A percentile compares a stretch with the other conserved stretches of the same genome.
Conservation (phyloP, 371 early-diverging fungal species). For the Gilbertella persicaria region DNA sequence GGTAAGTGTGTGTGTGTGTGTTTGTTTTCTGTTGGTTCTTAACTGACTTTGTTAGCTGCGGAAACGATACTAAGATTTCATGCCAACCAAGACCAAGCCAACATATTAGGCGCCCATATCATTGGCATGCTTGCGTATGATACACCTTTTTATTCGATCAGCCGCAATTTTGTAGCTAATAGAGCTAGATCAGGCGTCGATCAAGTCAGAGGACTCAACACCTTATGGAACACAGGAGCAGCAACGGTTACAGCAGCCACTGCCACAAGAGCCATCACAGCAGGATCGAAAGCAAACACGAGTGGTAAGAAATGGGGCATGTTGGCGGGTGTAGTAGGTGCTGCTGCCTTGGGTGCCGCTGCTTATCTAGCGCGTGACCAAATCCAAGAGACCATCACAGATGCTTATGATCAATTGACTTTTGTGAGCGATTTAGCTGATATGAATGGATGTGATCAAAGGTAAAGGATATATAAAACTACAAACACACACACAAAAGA, state of each 20-base stretch:
- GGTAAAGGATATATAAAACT: conserved; percentile 17
- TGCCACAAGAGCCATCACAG: conserved; percentile 9
- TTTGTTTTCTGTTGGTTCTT: background rate
- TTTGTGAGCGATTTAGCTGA: conserved; percentile 51
- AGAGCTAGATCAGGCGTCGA: conserved; percentile 27
- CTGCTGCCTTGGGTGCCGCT: conserved; percentile 52
- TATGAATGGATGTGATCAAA: conserved; percentile 32
- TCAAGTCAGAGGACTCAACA: conserved; percentile 23
- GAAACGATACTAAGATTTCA: conserved; percentile 52
- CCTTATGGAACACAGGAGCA: conserved; percentile 27
- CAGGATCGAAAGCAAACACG: background rate
- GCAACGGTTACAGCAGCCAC: conserved; percentile 12
- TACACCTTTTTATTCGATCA: conserved; percentile 63
- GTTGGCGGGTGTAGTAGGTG: conserved; percentile 53
- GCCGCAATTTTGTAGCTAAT: conserved; percentile 43
- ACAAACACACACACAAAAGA: background rate
- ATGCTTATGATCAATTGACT: conserved; percentile 53
- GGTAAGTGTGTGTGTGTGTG: conserved; percentile 37
- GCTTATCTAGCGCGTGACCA: conserved; percentile 47
- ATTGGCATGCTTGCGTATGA: conserved; percentile 64
- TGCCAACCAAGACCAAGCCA: conserved; percentile 7
- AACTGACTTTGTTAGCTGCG: conserved; percentile 38
- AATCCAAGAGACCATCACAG: conserved; percentile 36
- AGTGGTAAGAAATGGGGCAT: conserved; percentile 43
- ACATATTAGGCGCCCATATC: conserved; percentile 33